Conservation (phyloP, 768 basidiomycete genomes). For the Auriculariales sp. region DNA sequence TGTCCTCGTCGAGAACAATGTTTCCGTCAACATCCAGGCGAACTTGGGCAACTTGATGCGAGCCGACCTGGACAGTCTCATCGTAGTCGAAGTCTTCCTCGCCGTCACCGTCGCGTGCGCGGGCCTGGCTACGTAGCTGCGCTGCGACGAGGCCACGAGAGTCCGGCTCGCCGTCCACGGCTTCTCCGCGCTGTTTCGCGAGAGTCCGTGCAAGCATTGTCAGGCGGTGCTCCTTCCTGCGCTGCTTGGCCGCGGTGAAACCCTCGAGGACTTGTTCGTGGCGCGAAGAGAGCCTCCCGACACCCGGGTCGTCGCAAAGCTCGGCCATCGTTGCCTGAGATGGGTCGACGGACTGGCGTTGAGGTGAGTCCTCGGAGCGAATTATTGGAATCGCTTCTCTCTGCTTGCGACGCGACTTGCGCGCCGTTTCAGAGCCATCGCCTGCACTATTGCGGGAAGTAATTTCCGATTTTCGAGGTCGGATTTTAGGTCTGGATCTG, state of each 20-base stretch:
- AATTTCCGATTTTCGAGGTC: no score
- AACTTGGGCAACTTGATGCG: conserved; percentile 68
- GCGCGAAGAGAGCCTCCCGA: conserved; percentile 67
- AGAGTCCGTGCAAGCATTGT: conserved; percentile 7
- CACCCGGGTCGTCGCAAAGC: conserved; percentile 63
- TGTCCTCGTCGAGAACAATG: conserved; percentile 76
- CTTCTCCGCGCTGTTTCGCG: conserved; percentile 6
- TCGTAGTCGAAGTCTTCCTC: conserved; percentile 53
- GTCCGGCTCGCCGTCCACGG: neutral
- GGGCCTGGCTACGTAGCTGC: conserved; percentile 1
- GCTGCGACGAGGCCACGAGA: neutral
- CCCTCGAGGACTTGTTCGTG: conserved; percentile 44
- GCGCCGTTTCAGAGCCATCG: no score
- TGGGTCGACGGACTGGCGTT: conserved; percentile 70
- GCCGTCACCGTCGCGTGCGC: conserved; percentile 25
- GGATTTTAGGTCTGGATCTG: no score
- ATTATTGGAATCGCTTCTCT: no score
- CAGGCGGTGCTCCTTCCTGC: conserved; percentile 1
- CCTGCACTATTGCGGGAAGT: no score
- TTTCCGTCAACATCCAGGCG: conserved; percentile 79
- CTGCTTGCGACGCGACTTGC: no score
- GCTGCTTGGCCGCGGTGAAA: conserved; percentile 6
- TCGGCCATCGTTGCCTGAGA: conserved; percentile 71
- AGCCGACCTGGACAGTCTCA: conserved; percentile 43
- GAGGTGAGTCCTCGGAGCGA: no score